Conservation (phyloP, 495 filamentous ascomycete species). For the Hypoxylon crocopeplum region DNA sequence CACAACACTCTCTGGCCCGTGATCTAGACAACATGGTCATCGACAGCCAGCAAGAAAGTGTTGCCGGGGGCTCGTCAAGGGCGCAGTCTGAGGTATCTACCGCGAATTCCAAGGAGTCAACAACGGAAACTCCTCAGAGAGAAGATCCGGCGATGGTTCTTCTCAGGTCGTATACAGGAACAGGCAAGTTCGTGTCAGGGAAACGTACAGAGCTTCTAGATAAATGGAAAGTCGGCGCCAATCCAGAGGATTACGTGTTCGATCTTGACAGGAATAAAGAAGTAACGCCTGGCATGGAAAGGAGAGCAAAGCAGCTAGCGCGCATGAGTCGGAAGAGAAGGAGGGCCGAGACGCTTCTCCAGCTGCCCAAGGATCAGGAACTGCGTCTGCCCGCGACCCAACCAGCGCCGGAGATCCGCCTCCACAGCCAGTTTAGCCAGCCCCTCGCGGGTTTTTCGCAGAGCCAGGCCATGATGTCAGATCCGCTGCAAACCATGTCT, state of each 20-base stretch:
- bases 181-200: constrained; percentile 31
- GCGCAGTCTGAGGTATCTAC: constrained; percentile 17
- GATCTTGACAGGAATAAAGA: constrained; percentile 35
- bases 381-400: constrained; percentile 38
- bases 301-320: constrained; percentile 33
- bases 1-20: constrained; percentile 7
- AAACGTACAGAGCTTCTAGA: constrained; percentile 38
- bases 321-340: constrained; percentile 37
- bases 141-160: constrained; percentile 41
- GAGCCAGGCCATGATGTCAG: constrained; percentile 25
- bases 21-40: constrained; percentile 28
- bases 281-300: constrained; percentile 28
- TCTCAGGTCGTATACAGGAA: constrained; percentile 39
- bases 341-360: constrained; percentile 34
- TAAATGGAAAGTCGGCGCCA: constrained; percentile 38
- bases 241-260: constrained; percentile 34
- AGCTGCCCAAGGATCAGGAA: constrained; percentile 23
- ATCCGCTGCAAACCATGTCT: constrained; percentile 44
- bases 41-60: constrained; percentile 33
- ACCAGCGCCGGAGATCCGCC: constrained; percentile 25
- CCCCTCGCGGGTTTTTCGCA: constrained; percentile 17
- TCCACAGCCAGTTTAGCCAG: constrained; percentile 35
- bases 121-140: constrained; percentile 1
- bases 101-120: constrained; percentile 11
- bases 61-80: constrained; percentile 19